phyloP scores from a whole-genome alignment of 805 yeast genomes.

The Cyberlindnera suaveolens region DNA sequence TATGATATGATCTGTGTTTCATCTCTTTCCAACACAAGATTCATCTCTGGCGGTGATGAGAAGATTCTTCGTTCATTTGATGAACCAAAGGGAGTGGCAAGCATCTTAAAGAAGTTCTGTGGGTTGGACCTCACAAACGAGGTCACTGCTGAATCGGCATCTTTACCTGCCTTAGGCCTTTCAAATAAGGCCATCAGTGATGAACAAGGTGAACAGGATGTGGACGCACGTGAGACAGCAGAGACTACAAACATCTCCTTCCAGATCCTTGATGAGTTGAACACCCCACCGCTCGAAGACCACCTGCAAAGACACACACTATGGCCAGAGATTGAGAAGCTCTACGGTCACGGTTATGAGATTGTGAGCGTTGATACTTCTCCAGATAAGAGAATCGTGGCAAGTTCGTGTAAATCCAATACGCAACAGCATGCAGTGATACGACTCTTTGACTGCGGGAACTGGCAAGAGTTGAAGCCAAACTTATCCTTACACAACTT shows the following conservation, averaged over 20 bases:
- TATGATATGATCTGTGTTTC: constrained; percentile 87
- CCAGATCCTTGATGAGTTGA: constrained; percentile 41
- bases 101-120: constrained; percentile 49
- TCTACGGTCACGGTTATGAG: constrained; percentile 98
- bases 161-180: constrained; percentile 87
- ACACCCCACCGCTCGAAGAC: constrained; percentile 79
- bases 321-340: constrained; percentile 92
- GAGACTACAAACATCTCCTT: constrained; percentile 34
- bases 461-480: constrained; percentile 58
- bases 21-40: constrained; percentile 51
- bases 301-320: constrained; percentile 84
- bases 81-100: constrained; percentile 74
- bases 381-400: constrained; percentile 56
- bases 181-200: constrained; percentile 79
- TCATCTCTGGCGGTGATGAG: constrained; percentile 95
- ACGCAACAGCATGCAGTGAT: constrained; percentile 79
- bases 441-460: constrained; percentile 58
- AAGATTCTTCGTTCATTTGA: constrained; percentile 85
- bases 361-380: constrained; percentile 72
- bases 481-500: constrained; percentile 63
- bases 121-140: constrained; percentile 31
- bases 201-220: constrained; percentile 25
- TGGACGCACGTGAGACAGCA: constrained; percentile 26
- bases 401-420: constrained; percentile 91
- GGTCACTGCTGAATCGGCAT: constrained; percentile 72